Conservation (phyloP, 2,329 filamentous ascomycete genomes). For the Tolypocladium nubicola region DNA sequence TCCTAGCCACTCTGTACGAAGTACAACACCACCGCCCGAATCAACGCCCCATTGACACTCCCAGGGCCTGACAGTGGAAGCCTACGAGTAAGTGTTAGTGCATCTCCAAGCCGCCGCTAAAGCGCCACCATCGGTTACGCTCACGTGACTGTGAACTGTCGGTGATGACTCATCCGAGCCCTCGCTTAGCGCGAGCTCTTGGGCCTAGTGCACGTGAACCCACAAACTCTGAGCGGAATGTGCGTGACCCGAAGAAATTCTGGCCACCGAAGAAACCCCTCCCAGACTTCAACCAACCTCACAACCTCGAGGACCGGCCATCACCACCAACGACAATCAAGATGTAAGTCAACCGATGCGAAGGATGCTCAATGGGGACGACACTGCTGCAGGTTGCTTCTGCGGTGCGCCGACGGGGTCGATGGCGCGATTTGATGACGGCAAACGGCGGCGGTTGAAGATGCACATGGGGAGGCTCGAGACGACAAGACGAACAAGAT, state of each 20-base stretch:
- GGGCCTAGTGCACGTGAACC: slow-evolving; percentile 27
- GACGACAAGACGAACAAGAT: neutral
- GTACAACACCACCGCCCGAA: too few relatives aligned
- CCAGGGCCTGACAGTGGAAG: too few relatives aligned
- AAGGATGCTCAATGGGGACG: neutral
- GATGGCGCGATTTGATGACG: neutral
- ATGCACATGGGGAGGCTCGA: neutral
- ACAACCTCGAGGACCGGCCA: slow-evolving; percentile 29
- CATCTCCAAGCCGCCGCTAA: neutral
- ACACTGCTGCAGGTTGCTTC: neutral
- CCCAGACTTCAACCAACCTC: slow-evolving; percentile 23
- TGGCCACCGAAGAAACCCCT: slow-evolving; percentile 28
- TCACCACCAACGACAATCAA: slow-evolving; percentile 31
- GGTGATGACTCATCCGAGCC: slow-evolving; percentile 22
- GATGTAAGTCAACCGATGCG: slow-evolving; percentile 28
- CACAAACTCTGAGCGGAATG: slow-evolving; percentile 28
- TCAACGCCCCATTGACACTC: too few relatives aligned
- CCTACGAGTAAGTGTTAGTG: neutral
- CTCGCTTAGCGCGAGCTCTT: slow-evolving; percentile 26
- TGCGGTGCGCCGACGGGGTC: neutral
- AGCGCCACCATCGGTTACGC: neutral
- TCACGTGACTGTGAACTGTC: neutral
- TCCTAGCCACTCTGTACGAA: too few relatives aligned
- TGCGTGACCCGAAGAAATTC: slow-evolving; percentile 29
- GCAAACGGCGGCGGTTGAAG: neutral